Conservation (phyloP, 1,284 basidiomycete genomes). For the Sanghuangporus baumii region DNA sequence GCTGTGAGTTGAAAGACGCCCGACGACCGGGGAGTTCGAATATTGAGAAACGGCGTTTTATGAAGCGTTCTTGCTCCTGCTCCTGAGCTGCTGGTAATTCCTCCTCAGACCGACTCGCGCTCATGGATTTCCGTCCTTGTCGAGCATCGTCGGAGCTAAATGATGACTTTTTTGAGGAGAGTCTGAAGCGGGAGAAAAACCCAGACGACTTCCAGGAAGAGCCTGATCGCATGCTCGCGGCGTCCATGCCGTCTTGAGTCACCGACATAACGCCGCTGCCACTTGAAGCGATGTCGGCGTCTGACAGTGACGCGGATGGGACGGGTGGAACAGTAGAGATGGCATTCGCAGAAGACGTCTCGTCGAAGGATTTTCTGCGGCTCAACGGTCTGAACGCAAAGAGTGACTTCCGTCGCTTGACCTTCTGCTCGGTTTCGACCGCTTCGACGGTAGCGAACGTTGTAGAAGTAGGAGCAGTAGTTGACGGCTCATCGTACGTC, state of each 20-base stretch:
- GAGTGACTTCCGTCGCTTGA: constrained; percentile 4
- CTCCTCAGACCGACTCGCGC: constrained; percentile 8
- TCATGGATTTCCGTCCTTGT: neutral
- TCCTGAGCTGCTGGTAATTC: neutral
- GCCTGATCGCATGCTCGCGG: neutral
- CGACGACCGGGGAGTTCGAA: constrained; percentile 11
- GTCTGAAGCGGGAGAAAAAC: constrained; percentile 13
- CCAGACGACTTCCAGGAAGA: neutral
- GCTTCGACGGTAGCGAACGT: neutral
- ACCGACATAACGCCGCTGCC: neutral
- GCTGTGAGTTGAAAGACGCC: constrained; percentile 7
- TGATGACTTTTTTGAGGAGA: constrained; percentile 32
- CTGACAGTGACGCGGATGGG: neutral
- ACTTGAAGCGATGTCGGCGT: neutral
- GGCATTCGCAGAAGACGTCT: neutral
- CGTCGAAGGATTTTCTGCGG: constrained; percentile 12
- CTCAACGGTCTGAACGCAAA: constrained; percentile 13
- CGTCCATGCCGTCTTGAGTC: neutral
- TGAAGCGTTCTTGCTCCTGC: neutral
- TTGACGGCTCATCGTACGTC: neutral
- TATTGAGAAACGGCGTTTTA: constrained; percentile 17
- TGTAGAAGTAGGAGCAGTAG: neutral
- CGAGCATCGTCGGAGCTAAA: neutral
- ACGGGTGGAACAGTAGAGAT: neutral
- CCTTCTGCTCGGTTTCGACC: neutral